Percentiles rank a stretch among this genome's conserved stretches.
These are phyloP conservation scores for Tarenaya hassleriana DNA, from an alignment of 345 rosid genomes.

Conservation along the genomic window DNA sequence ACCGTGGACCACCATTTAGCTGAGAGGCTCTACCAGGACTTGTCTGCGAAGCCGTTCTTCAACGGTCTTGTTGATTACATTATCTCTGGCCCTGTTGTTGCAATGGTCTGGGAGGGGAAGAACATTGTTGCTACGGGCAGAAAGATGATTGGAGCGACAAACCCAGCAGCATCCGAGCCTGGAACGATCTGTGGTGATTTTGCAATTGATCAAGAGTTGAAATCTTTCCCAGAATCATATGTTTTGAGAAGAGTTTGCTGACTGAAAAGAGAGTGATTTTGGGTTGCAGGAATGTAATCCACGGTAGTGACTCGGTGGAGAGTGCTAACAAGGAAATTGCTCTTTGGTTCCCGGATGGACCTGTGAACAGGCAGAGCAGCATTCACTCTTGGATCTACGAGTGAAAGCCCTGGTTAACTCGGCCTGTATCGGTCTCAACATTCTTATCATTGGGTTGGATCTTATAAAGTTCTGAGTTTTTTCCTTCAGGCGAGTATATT, in stretches of 20 bases:
- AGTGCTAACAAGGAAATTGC: conserved; percentile 86
- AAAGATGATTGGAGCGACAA: conserved; percentile 94
- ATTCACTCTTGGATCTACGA: conserved; percentile 84
- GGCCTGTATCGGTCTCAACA: no score
- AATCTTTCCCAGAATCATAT: no score
- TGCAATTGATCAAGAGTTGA: conserved; percentile 75
- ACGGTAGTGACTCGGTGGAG: conserved; percentile 79
- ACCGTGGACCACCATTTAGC: conserved; percentile 73
- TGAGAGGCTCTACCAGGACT: conserved; percentile 77
- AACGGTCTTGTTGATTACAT: conserved; percentile 84
- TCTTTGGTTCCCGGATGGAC: conserved; percentile 86
- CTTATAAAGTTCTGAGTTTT: no score
- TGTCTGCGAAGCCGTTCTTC: conserved; percentile 85
- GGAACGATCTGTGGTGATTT: conserved; percentile 96
- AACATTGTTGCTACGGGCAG: conserved; percentile 76
- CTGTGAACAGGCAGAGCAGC: conserved; percentile 76
- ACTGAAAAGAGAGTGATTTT: not conserved
- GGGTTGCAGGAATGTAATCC: conserved; percentile 69
- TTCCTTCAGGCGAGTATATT: no score
- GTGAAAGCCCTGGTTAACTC: conserved; percentile 17
- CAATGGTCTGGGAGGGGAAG: conserved; percentile 98
- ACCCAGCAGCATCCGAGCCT: conserved; percentile 83
- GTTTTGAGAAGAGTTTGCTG: no score
- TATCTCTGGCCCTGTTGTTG: conserved; percentile 89
- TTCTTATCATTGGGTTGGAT: no score